Base-by-base conservation (phyloP, 148 eudicot genomes). In the Beta vulgaris region DNA sequence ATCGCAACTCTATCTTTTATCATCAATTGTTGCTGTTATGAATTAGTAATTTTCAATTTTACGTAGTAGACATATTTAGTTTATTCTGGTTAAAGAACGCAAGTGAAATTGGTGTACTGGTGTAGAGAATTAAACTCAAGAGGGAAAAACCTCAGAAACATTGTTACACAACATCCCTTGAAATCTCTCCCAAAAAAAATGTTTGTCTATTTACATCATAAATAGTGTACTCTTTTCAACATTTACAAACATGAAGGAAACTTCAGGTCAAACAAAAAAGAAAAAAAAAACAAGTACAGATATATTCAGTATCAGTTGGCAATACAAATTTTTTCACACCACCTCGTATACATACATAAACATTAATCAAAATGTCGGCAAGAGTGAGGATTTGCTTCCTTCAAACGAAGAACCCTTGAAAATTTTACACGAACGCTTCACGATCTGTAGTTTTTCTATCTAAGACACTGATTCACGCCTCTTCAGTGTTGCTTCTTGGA, bases 201-300 rank as follows among this genome's bases (percentile, higher is more conserved):
- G 26, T n/a, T 18, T 36, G 68, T 67, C 58, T 71, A 81, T 76
- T 36, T 75, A 70, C 83, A 81, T 72, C n/a, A 81, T 81, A 81
- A 76, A 81, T 81, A 81, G 54, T 80, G 66, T 69, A 57, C 0
- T 76, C 46, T 67, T 69, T 66, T 80, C 39, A 59, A 62, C 73
- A 76, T 77, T 72, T 76, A 81, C 83, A 76, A 69, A 77, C 57
- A 64, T 15, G 67, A 44, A 40, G 23, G 51, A 72, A 36, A 4
- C 11, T 43, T 23, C 31, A 70, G 4, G 39, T 0, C 74, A 31
- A 31, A 78, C 34, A 72, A 36, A 57, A 39, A 15, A 10, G 23
- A 29, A 23, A 31, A n/a, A 15, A 60, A 44, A 82, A 53, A 21
- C 15, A 6, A 63, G 37, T 42, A 35, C 25, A 32, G 26, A 73